phyloP scores from a whole-genome alignment of 2,329 filamentous ascomycete species.

The Myriosclerotinia curreyana region DNA sequence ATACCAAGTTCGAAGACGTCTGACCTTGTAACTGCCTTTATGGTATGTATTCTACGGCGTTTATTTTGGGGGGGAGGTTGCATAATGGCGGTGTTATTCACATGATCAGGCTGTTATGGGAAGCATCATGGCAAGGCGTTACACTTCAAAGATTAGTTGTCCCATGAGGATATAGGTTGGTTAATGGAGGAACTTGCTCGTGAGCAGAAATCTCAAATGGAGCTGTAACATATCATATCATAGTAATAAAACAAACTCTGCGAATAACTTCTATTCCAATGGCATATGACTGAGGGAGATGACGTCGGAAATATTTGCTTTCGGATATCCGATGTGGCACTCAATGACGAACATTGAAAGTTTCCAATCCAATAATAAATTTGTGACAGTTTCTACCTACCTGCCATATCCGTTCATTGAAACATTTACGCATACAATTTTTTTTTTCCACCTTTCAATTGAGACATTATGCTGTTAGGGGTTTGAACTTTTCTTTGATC shows the following conservation, averaged over 20 bases:
- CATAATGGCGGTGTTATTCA: constrained; percentile 14
- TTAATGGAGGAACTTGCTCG: constrained; percentile 2
- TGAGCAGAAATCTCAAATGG: not conserved
- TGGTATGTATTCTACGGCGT: constrained; percentile 20
- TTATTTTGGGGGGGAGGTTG: constrained; percentile 1
- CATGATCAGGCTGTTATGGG: constrained; percentile 9
- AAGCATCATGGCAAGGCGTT: constrained; percentile 21
- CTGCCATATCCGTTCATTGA: not conserved
- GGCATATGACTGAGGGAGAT: not conserved
- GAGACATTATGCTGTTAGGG: constrained; percentile 9
- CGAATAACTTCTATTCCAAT: not conserved
- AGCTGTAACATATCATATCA: constrained; percentile 14
- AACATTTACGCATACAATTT: not conserved
- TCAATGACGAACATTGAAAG: constrained; percentile 19
- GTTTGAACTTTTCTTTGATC: constrained; percentile 18
- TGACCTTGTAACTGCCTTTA: not conserved
- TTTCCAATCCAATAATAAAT: constrained; percentile 2
- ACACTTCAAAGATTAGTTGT: constrained; percentile 1
- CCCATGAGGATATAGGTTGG: not conserved
- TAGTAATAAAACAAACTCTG: constrained; percentile 1
- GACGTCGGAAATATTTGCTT: constrained; percentile 6
- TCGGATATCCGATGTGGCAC: constrained; percentile 10
- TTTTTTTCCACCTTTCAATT: not conserved
- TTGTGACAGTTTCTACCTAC: not conserved
- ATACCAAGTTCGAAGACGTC: constrained; percentile 78